These are phyloP conservation scores for Pichia sp. DNA, from an alignment of 1,139 yeast genomes.

Conservation along the genomic window DNA sequence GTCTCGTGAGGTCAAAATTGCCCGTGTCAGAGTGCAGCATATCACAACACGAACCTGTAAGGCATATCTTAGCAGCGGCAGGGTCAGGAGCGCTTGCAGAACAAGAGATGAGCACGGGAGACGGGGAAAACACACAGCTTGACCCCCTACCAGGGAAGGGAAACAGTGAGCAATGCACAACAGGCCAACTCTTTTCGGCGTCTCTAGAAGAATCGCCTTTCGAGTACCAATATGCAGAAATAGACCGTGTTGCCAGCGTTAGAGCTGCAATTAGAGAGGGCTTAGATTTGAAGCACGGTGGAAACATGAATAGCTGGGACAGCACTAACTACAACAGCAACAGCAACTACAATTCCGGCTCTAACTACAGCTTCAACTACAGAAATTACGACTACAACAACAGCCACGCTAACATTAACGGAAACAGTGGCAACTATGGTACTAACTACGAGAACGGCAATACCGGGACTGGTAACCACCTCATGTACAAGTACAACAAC, in stretches of 20 bases:
- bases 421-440: neutral
- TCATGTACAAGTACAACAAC: constrained; percentile 4
- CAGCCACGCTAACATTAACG: neutral
- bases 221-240: constrained; percentile 8
- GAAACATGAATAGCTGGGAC: neutral
- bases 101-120: neutral
- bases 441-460: neutral
- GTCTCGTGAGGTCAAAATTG: neutral
- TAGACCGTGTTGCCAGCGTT: constrained; percentile 3
- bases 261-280: constrained; percentile 2
- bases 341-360: neutral
- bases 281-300: neutral
- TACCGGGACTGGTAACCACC: neutral
- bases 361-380: neutral
- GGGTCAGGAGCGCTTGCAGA: neutral
- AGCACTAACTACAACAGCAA: constrained; percentile 1
- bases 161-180: neutral
- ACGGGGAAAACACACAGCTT: neutral
- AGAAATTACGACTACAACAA: constrained; percentile 1
- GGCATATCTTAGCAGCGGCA: neutral
- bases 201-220: constrained; percentile 6
- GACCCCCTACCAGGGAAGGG: neutral
- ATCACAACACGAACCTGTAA: neutral
- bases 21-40: neutral
- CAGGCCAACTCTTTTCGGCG: neutral